phyloP scores from a whole-genome alignment of 1,284 basidiomycete genomes.

The Marasmius oreades region DNA sequence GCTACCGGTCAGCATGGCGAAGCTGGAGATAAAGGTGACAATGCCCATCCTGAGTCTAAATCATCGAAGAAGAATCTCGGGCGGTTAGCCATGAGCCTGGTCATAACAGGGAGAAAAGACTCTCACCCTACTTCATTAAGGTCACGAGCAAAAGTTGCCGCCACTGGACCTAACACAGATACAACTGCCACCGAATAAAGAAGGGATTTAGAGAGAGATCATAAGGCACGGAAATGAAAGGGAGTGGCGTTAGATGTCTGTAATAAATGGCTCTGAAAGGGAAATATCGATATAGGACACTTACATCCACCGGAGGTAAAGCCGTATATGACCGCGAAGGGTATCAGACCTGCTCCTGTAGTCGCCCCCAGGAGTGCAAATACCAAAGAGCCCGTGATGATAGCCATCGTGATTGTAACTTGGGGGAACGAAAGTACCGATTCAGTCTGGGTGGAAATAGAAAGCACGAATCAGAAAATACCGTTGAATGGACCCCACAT shows the following conservation, averaged over 20 bases:
- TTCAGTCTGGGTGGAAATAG: neutral
- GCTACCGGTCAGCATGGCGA: slow-evolving; percentile 18
- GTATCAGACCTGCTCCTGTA: slow-evolving; percentile 19
- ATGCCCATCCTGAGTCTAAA: slow-evolving; percentile 18
- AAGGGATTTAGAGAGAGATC: neutral
- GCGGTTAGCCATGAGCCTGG: neutral
- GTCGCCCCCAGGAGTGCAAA: slow-evolving; percentile 24
- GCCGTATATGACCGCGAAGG: slow-evolving; percentile 26
- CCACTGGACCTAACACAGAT: slow-evolving; percentile 16
- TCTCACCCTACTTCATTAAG: slow-evolving; percentile 21
- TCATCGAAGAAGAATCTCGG: neutral
- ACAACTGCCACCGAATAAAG: slow-evolving; percentile 8
- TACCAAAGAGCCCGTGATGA: slow-evolving; percentile 18
- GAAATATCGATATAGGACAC: neutral
- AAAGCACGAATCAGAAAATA: slow-evolving; percentile 12
- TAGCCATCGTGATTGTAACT: slow-evolving; percentile 17
- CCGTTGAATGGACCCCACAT: slow-evolving; percentile 34
- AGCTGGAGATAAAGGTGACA: slow-evolving; percentile 15
- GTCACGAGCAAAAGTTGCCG: slow-evolving; percentile 17
- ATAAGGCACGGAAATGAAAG: neutral
- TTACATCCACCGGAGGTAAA: slow-evolving; percentile 25
- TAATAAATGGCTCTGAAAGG: neutral
- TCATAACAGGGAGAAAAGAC: neutral
- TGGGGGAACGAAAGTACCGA: neutral
- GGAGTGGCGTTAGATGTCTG: neutral